Conservation (phyloP, 441 rosid genomes). For the Breynia disticha region DNA sequence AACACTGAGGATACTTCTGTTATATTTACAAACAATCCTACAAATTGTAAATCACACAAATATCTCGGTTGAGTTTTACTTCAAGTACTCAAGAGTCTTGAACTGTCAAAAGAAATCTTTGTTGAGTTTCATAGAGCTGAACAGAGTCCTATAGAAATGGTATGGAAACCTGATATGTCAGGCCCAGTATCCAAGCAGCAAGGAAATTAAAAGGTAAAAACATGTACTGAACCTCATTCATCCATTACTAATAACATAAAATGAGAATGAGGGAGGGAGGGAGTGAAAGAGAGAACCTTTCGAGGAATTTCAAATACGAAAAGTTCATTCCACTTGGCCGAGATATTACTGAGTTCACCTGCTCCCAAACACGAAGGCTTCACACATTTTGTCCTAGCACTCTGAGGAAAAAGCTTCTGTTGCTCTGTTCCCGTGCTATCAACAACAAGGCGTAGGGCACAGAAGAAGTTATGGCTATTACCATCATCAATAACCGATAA, state of each 20-base stretch:
- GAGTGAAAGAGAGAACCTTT: slow-evolving; percentile 37
- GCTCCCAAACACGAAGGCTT: slow-evolving; percentile 48
- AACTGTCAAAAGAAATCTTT: neutral
- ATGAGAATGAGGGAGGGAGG: slow-evolving; percentile 2
- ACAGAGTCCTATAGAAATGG: neutral
- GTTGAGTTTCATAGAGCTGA: neutral
- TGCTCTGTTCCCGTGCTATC: slow-evolving; percentile 78
- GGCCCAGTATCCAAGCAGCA: too few species aligned
- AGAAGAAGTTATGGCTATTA: slow-evolving; percentile 78
- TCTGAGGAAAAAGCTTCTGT: slow-evolving; percentile 93
- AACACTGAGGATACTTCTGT: too few species aligned
- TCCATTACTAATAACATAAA: neutral
- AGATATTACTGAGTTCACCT: slow-evolving; percentile 33
- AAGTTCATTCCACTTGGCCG: slow-evolving; percentile 91
- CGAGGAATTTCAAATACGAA: slow-evolving; percentile 94
- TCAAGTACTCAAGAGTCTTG: too few species aligned
- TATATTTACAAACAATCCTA: too few species aligned
- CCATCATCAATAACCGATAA: slow-evolving; percentile 84
- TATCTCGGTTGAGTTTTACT: too few species aligned
- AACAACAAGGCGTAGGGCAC: slow-evolving; percentile 80
- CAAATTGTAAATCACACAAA: too few species aligned
- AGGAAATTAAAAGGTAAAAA: too few species aligned
- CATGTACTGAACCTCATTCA: too few species aligned
- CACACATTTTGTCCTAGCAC: slow-evolving; percentile 97
- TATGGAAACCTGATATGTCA: neutral